These are phyloP conservation scores for Albugo candida DNA, from an alignment of 352 stramenopile genomes.

Conservation along the genomic window DNA sequence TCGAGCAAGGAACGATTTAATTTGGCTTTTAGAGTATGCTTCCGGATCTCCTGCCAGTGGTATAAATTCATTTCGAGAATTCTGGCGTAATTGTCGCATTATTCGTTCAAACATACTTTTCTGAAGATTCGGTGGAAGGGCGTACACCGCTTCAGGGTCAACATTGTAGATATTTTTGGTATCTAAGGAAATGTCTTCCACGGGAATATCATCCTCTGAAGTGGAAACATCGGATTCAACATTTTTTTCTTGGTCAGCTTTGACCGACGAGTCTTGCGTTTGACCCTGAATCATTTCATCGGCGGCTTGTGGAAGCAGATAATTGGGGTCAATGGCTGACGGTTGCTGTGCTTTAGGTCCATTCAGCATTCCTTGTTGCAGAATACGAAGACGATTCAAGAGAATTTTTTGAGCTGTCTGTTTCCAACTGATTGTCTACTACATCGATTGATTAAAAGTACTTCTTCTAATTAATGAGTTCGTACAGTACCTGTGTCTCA, in stretches of 20 bases:
- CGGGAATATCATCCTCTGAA: slow-evolving; percentile 20
- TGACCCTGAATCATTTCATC: no score
- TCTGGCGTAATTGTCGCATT: slow-evolving; percentile 64
- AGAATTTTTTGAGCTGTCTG: slow-evolving; percentile 89
- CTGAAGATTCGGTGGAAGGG: slow-evolving; percentile 71
- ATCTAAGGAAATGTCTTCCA: slow-evolving; percentile 42
- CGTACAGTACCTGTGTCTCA: slow-evolving; percentile 27
- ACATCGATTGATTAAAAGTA: background rate
- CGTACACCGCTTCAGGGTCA: slow-evolving; percentile 75
- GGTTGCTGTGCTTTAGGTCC: slow-evolving; percentile 3
- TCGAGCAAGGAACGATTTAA: slow-evolving; percentile 88
- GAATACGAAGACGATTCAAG: slow-evolving; percentile 74
- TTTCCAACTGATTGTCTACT: slow-evolving; percentile 61
- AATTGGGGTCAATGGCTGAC: slow-evolving; percentile 28
- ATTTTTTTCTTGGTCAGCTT: background rate
- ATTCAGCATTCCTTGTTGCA: slow-evolving; percentile 20
- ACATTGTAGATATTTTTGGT: slow-evolving; percentile 40
- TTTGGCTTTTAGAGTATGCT: slow-evolving; percentile 88
- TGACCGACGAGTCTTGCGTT: no score
- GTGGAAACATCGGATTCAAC: slow-evolving; percentile 10
- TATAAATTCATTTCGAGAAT: slow-evolving; percentile 91
- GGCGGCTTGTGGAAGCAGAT: slow-evolving; percentile 19
- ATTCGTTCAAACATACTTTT: slow-evolving; percentile 88
- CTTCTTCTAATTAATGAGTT: background rate
- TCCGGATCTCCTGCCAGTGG: slow-evolving; percentile 85